Evolutionary conservation across 1,139 yeast species (phyloP), one percentile per base, ranked within the genome.

Genomic region (Protomyces lactucae-debilis): DNA sequence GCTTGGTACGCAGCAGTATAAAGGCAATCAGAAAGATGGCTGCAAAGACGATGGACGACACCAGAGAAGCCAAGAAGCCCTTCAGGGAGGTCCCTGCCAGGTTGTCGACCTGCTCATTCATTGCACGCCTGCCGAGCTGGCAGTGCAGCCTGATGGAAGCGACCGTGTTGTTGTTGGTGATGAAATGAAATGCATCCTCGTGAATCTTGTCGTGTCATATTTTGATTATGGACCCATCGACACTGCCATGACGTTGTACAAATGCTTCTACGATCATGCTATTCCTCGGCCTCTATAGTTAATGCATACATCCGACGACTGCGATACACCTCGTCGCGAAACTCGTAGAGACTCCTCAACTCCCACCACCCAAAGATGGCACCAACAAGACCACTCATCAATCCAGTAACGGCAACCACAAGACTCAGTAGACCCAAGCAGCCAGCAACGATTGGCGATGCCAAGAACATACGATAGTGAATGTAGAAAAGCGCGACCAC

Each of bases 291-390:
- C 48, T 43, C 48, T 6, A 43, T 43, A 18, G 48, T 43, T 10
- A 43, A 43, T 5, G 48, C 25, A 43, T 43, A 43, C 48, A 43
- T 43, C 3, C 48, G 48, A 10, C 12, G 48, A 18, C 48, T 43
- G 48, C 48, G 48, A 43, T 43, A 43, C 3, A 59, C 53, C 43
- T 60, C 59, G 40, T 60, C 64, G 48, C 46, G 65, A 68, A 78
- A 76, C 74, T 93, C 99, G 52, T 77, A 78, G 60, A 95, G 76
- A 0, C 93, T 93, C 64, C 98, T 78, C 69, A 79, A 76, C 72
- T 95, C 99, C 23, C 84, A 81, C 57, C 91, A 79, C 0, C 95
- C 95, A 71, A 92, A 93, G 56, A 89, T 73, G 67, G 81, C 83
- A 67, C 95, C 92, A 65, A 93, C 86, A 64, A 89, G 72, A 0